Percentiles rank a stretch among this genome's conserved stretches.
Evolutionary conservation across 768 basidiomycete genomes (phyloP).

Genomic region (Tulasnella sp.): DNA sequence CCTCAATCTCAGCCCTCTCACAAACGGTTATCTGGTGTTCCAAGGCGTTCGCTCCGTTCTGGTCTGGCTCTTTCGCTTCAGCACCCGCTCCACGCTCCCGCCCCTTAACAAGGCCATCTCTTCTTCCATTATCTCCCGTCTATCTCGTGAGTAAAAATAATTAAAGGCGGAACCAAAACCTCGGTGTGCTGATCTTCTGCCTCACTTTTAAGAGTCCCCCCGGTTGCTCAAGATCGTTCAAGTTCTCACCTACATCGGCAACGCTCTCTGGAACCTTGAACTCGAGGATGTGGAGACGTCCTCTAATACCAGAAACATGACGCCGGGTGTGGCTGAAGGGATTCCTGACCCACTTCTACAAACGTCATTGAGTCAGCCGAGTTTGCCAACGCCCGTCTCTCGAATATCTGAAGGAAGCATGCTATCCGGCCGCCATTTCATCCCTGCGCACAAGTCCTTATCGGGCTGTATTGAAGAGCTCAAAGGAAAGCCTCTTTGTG

Average conservation of each 20-base stretch:
- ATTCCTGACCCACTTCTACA: too few relatives aligned
- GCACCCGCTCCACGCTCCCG: constrained; percentile 31
- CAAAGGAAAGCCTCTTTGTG: too few relatives aligned
- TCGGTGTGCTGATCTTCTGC: background rate
- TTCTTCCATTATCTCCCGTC: constrained; percentile 64
- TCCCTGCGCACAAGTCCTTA: too few relatives aligned
- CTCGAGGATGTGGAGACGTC: constrained; percentile 10
- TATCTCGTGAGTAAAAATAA: constrained; percentile 42
- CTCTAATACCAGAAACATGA: constrained; percentile 18
- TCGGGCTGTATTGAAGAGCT: too few relatives aligned
- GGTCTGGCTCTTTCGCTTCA: constrained; percentile 29
- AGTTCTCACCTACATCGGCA: constrained; percentile 84
- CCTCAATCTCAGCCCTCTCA: background rate
- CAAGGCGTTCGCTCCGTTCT: constrained; percentile 25
- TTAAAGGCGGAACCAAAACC: background rate
- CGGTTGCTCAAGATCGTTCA: constrained; percentile 74
- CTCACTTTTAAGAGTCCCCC: constrained; percentile 44
- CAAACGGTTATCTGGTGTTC: background rate
- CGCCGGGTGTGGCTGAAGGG: background rate
- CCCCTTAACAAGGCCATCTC: constrained; percentile 42
- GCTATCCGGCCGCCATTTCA: too few relatives aligned
- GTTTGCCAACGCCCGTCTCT: too few relatives aligned
- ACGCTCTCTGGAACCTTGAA: constrained; percentile 55
- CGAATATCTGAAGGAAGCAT: too few relatives aligned
- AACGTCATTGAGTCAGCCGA: too few relatives aligned